Evolutionary conservation across 805 yeast genomes (phyloP).

Genomic region (Kodamaea sagamina): DNA sequence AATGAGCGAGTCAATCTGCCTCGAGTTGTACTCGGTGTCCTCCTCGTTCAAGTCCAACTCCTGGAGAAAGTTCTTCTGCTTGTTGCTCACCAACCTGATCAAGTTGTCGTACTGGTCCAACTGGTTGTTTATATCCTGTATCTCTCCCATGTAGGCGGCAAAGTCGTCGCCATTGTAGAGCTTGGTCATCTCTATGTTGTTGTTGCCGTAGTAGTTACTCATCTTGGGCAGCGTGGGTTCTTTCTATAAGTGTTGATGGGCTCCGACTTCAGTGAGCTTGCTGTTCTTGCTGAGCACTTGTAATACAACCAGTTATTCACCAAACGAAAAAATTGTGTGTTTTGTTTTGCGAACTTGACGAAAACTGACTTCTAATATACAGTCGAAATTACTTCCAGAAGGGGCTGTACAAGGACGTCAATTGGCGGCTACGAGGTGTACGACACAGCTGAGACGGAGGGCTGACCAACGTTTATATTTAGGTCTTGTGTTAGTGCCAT

Average conservation of each 20-base stretch:
- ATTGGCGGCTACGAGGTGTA: no score
- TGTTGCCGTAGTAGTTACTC: constrained; percentile 37
- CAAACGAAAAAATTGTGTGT: no score
- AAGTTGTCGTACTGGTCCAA: constrained; percentile 44
- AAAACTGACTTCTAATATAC: no score
- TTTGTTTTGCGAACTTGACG: no score
- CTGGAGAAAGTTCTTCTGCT: constrained; percentile 43
- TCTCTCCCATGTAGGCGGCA: constrained; percentile 47
- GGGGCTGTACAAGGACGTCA: no score
- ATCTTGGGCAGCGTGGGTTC: constrained; percentile 15
- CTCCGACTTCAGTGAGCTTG: no score
- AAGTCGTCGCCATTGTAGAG: constrained; percentile 40
- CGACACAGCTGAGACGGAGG: no score
- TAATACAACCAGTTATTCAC: no score
- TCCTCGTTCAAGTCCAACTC: constrained; percentile 43
- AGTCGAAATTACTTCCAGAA: no score
- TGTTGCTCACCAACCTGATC: constrained; percentile 40
- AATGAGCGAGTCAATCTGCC: constrained; percentile 74
- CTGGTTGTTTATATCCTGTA: constrained; percentile 45
- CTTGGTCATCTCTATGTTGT: constrained; percentile 33
- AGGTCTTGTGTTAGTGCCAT: no score
- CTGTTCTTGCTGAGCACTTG: no score
- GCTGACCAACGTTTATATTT: no score
- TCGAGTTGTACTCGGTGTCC: constrained; percentile 62
- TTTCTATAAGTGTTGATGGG: background rate